Evolutionary conservation across 305 asterid genomes (phyloP).

Genomic region (Rubia occidens): DNA sequence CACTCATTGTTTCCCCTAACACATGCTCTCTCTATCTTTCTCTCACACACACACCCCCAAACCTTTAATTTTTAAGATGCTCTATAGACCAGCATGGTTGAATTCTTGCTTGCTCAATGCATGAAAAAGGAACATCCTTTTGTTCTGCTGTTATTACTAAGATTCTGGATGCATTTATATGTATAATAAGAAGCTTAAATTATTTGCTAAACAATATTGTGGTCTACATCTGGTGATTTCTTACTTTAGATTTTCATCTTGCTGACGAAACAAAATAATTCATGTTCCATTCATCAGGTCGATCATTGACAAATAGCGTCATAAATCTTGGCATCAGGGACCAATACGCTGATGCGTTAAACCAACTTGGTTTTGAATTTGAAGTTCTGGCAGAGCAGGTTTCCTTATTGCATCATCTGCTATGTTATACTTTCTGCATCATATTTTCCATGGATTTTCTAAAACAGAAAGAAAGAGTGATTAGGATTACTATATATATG

Average conservation of each 20-base stretch:
- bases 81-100: background rate
- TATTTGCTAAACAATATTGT: background rate
- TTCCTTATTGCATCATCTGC: constrained; percentile 6
- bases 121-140: background rate
- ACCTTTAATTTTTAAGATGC: too few relatives aligned
- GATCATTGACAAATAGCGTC: constrained; percentile 35
- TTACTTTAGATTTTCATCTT: constrained; percentile 1
- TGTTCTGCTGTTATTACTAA: constrained; percentile 4
- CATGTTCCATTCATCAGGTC: constrained; percentile 26
- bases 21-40: background rate
- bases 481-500: background rate
- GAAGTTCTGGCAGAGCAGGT: constrained; percentile 43
- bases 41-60: too few relatives aligned
- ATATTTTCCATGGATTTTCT: background rate
- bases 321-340: constrained; percentile 38
- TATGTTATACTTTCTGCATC: constrained; percentile 2
- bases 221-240: background rate
- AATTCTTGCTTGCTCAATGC: background rate
- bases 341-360: constrained; percentile 34
- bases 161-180: background rate
- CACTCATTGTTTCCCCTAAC: too few relatives aligned
- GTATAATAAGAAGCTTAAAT: background rate
- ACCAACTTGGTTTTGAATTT: constrained; percentile 35
- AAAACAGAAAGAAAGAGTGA: background rate
- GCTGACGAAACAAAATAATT: background rate